Conservation (phyloP, 78 protist genomes). For the Dictyostelium capitatum region DNA sequence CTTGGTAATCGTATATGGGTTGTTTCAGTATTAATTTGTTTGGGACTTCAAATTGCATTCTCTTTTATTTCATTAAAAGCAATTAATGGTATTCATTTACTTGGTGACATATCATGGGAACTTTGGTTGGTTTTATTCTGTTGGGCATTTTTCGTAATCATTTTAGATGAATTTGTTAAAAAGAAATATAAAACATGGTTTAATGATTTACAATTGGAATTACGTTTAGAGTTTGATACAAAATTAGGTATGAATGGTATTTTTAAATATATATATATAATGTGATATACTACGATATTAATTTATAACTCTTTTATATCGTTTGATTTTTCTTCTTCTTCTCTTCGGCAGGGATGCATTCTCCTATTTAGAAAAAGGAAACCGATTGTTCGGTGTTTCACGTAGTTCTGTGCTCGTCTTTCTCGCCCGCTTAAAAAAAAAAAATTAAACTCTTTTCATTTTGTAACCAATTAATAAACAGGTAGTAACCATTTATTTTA, state of each 20-base stretch:
- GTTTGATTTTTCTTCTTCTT: no score
- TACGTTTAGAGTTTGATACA: slow-evolving; percentile 79
- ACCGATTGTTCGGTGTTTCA: no score
- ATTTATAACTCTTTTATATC: no score
- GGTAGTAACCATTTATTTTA: no score
- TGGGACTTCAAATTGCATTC: slow-evolving; percentile 42
- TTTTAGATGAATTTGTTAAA: slow-evolving; percentile 73
- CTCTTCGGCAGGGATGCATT: no score
- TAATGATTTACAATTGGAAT: slow-evolving; percentile 67
- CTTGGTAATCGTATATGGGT: slow-evolving; percentile 30
- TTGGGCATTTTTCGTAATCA: slow-evolving; percentile 69
- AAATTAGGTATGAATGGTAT: slow-evolving; percentile 81
- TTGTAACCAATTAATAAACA: no score
- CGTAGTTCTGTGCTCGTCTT: no score
- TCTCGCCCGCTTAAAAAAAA: no score
- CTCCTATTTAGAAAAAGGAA: no score
- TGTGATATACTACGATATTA: no score
- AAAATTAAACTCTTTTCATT: no score
- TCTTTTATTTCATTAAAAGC: slow-evolving; percentile 49
- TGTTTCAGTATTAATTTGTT: slow-evolving; percentile 1
- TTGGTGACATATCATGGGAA: slow-evolving; percentile 29
- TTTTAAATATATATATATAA: no score
- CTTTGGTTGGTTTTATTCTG: slow-evolving; percentile 55
- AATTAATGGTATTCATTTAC: slow-evolving; percentile 57
- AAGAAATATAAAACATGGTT: slow-evolving; percentile 72